A percentile compares a stretch with the other conserved stretches of the same genome.
Conservation (phyloP, 1,284 basidiomycete genomes). For the Lentinula novae-zelandiae region DNA sequence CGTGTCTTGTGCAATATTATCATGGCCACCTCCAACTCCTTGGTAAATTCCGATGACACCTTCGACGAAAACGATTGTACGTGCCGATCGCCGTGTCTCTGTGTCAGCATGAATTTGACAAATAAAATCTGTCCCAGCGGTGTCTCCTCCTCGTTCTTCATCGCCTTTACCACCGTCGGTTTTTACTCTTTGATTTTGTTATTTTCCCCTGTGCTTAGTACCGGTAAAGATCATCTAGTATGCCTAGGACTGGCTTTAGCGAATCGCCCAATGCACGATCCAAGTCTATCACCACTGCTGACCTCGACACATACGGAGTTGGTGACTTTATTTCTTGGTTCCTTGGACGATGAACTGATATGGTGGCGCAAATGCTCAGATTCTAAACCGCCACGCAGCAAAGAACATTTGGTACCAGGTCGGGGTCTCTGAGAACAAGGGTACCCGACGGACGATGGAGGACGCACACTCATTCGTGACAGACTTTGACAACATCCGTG, state of each 20-base stretch:
- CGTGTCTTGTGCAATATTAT: background rate
- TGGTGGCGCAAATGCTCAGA: conserved; percentile 27
- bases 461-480: conserved; percentile 96
- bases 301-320: conserved; percentile 74
- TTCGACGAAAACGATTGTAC: background rate
- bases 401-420: conserved; percentile 69
- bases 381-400: conserved; percentile 55
- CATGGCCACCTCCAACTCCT: background rate
- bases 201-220: conserved; percentile 8
- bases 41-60: background rate
- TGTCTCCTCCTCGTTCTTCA: background rate
- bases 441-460: conserved; percentile 93
- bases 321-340: conserved; percentile 23
- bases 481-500: conserved; percentile 86
- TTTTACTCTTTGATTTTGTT: background rate
- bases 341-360: conserved; percentile 9
- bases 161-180: background rate
- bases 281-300: conserved; percentile 70
- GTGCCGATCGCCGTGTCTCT: background rate
- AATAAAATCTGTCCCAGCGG: background rate
- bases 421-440: conserved; percentile 90
- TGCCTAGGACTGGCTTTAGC: conserved; percentile 23
- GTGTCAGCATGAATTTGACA: background rate
- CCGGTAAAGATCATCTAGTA: conserved; percentile 27
- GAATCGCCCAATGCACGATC: conserved; percentile 67